These are phyloP conservation scores for Clitopilus hobsonii DNA, from an alignment of 768 basidiomycete species.

Conservation along the genomic window DNA sequence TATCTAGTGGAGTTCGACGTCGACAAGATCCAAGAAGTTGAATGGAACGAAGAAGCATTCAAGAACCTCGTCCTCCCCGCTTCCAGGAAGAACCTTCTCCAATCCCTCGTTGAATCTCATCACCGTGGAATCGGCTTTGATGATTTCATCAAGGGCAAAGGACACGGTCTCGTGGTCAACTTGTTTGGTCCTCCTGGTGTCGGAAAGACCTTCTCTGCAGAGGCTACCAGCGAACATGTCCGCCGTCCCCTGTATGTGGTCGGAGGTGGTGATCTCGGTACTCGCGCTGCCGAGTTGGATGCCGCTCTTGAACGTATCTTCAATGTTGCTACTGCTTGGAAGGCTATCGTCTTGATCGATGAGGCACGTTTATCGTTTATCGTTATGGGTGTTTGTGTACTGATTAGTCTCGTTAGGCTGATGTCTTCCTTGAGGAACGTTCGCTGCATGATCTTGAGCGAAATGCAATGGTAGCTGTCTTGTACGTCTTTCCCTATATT, in stretches of 20 bases:
- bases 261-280: slow-evolving; percentile 53
- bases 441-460: slow-evolving; percentile 59
- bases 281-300: slow-evolving; percentile 39
- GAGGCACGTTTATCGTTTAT: slow-evolving; percentile 26
- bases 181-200: slow-evolving; percentile 58
- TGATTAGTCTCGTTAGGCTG: slow-evolving; percentile 26
- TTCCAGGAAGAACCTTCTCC: slow-evolving; percentile 48
- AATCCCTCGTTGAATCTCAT: slow-evolving; percentile 55
- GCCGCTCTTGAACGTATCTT: slow-evolving; percentile 39
- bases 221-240: slow-evolving; percentile 55
- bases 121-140: slow-evolving; percentile 48
- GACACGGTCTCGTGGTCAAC: slow-evolving; percentile 45
- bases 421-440: slow-evolving; percentile 70
- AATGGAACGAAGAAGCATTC: slow-evolving; percentile 56
- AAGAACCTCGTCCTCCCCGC: slow-evolving; percentile 54
- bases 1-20: slow-evolving; percentile 55
- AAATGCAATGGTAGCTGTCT: slow-evolving; percentile 72
- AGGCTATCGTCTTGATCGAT: slow-evolving; percentile 54
- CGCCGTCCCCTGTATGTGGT: slow-evolving; percentile 47
- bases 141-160: slow-evolving; percentile 63
- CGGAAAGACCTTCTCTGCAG: slow-evolving; percentile 59
- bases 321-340: slow-evolving; percentile 55
- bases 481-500: slow-evolving; percentile 26
- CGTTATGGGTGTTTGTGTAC: background rate
- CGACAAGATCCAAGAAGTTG: slow-evolving; percentile 45